Base-by-base conservation (phyloP, 176 grass and related monocot genomes). In the Otatea glauca region DNA sequence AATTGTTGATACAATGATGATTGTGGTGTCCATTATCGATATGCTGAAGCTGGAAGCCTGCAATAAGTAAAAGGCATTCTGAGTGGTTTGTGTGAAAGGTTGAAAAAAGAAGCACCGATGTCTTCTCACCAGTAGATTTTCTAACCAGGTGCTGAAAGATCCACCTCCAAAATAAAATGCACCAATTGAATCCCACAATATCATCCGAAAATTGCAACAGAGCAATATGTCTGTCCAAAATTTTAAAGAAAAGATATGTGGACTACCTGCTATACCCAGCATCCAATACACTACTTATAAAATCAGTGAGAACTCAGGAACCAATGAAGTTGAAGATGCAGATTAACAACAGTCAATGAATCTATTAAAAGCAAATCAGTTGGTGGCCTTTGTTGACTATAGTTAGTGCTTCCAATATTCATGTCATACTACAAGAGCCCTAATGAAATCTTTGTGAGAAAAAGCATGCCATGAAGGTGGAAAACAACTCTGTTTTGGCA, bases 1-100 rank as follows among this genome's bases (percentile, higher is more conserved):
- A 66, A 93, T 64, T 58, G 96, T 93, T 82, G 96, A 98, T 51
- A 83, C 68, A 76, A 98, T 87, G 71, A 92, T 82, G 89, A 80
- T 78, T 50, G 34, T 5, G 50, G 62, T 70, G 77, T 95, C 96
- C 65, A 89, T 83, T 74, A 93, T 65, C 47, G 93, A 95, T 81
- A 90, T 32, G 72, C 81, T 91, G 72, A 68, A 79, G 51, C 83
- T 83, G 81, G 87, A 79, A 90, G 70, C 79, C 96, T 98, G 74
- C 37, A 86, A 60, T 71, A 77, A 54, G 47, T 69, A 68, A 82
- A 68, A 70, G 63, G 74, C 2, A 65, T 58, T 55, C 10, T 86
- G 29, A 55, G 74, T 41, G 62, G 7, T 75, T 83, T 49, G 43
- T 69, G 62, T 67, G 21, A 69, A 59, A 80, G 87, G 69, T 68